Conservation (phyloP, 495 filamentous ascomycete species). For the Hypoxylon intermedium region DNA sequence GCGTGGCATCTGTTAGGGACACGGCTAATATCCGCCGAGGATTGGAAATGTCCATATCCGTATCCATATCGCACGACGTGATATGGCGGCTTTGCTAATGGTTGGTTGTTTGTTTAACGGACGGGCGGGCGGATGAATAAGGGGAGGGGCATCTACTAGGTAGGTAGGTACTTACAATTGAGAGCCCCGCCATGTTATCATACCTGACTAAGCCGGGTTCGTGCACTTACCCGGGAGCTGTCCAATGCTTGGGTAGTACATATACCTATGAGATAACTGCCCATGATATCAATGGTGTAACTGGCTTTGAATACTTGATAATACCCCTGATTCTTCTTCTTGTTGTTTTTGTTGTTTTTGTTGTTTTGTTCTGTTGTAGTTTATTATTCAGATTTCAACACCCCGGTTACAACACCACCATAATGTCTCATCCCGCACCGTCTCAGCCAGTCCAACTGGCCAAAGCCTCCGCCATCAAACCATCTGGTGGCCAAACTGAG, state of each 20-base stretch:
- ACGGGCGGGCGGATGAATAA: neutral
- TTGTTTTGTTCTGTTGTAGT: neutral
- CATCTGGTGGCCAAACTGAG: slow-evolving; percentile 54
- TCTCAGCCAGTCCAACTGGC: slow-evolving; percentile 41
- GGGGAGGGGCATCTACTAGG: neutral
- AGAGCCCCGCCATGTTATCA: slow-evolving; percentile 32
- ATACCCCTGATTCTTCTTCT: no score
- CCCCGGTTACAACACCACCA: neutral
- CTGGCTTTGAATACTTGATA: no score
- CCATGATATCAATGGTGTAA: no score
- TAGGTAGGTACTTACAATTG: neutral
- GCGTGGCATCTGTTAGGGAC: slow-evolving; percentile 47
- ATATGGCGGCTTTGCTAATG: slow-evolving; percentile 6
- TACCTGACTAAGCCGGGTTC: slow-evolving; percentile 29
- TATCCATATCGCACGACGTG: slow-evolving; percentile 46
- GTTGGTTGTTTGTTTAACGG: slow-evolving; percentile 2
- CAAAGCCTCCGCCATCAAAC: slow-evolving; percentile 33
- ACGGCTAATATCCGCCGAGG: slow-evolving; percentile 57
- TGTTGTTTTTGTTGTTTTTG: neutral
- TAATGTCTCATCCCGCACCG: slow-evolving; percentile 36
- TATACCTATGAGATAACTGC: neutral
- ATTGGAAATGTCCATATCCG: slow-evolving; percentile 43
- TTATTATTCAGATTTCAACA: neutral
- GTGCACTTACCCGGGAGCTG: slow-evolving; percentile 23
- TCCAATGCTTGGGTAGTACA: neutral